Evolutionary conservation across 2,329 filamentous ascomycete genomes (phyloP), one percentile per base, ranked within the genome.

Genomic region (Hypoxylon sp.): DNA sequence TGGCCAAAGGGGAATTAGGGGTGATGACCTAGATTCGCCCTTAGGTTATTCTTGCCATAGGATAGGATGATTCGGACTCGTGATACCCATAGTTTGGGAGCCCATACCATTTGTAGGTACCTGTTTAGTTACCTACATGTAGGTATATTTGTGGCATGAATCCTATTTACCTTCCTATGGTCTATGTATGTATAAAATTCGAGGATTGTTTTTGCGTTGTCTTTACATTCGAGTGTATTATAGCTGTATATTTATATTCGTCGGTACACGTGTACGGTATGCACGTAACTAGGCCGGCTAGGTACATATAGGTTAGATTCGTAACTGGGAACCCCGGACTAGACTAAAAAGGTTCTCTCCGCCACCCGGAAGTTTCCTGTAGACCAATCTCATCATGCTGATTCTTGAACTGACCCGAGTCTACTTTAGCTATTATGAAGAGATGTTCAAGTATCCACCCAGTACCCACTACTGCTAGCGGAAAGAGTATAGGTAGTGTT

Each of bases 41-140:
- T 28, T 25, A 10, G 6, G 13, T 53, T 19, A 43, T 34, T 58
- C 41, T n/a, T 63, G 30, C 30, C 52, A 25, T 38, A 59, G 45
- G 58, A 52, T 58, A 58, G 32, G 52, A 36, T 23, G 25, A 48
- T 11, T 17, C 6, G 30, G 36, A 48, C 17, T 28, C 41, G 34
- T 41, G 32, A 60, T 53, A 63, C 53, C 59, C 49, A 32, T 51
- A 25, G 45, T 56, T 56, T 10, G 46, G 3, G 6, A 14, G 28
- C 34, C 41, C 34, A 11, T 11, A 11, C 38, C 17, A 5, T 9
- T 43, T 21, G 38, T 43, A 11, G 38, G 38, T 43, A 43, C 3
- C 6, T 30, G 9, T 5, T 2, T 43, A 19, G 17, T 21, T 43
- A 17, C 23, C 46, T 30, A 7, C 19, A 43, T 17, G n/a, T 19